Conservation (phyloP, 2,329 filamentous ascomycete species). For the Pseudocercospora macadamiae region DNA sequence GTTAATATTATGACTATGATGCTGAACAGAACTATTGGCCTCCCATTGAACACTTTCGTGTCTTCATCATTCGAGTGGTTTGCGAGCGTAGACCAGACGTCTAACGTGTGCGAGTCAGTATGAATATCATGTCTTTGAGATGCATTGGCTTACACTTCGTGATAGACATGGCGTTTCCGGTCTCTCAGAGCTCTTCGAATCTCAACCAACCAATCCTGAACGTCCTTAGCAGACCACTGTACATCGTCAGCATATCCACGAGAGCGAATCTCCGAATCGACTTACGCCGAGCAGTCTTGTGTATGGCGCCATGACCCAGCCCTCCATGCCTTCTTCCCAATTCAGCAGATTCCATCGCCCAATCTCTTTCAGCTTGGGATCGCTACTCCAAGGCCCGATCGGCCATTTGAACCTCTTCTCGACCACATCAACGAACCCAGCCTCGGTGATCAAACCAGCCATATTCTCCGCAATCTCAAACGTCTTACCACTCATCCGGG, state of each 20-base stretch:
- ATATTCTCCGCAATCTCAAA: conserved; percentile 37
- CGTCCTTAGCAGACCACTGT: conserved; percentile 41
- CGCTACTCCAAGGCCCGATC: conserved; percentile 46
- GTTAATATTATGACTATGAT: too few relatives aligned
- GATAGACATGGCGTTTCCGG: conserved; percentile 42
- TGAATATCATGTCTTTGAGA: not conserved
- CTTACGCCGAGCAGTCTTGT: conserved; percentile 41
- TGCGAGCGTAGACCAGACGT: conserved; percentile 27
- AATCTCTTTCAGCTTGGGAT: conserved; percentile 43
- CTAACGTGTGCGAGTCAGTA: conserved; percentile 12
- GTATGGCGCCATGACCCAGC: conserved; percentile 46
- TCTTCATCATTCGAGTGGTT: conserved; percentile 19
- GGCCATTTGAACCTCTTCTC: conserved; percentile 48
- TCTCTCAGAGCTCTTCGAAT: conserved; percentile 38
- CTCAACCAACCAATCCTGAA: conserved; percentile 39
- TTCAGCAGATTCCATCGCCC: conserved; percentile 43
- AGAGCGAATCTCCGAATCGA: not conserved
- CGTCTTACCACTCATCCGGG: conserved; percentile 32
- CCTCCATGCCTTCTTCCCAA: conserved; percentile 46
- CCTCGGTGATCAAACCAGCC: conserved; percentile 33
- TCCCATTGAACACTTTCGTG: too few relatives aligned
- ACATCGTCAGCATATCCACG: not conserved
- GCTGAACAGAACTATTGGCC: too few relatives aligned
- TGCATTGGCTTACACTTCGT: conserved; percentile 45
- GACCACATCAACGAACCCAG: conserved; percentile 52